Conservation (phyloP, 106 monocot species). For the Platanthera guangdongensis region DNA sequence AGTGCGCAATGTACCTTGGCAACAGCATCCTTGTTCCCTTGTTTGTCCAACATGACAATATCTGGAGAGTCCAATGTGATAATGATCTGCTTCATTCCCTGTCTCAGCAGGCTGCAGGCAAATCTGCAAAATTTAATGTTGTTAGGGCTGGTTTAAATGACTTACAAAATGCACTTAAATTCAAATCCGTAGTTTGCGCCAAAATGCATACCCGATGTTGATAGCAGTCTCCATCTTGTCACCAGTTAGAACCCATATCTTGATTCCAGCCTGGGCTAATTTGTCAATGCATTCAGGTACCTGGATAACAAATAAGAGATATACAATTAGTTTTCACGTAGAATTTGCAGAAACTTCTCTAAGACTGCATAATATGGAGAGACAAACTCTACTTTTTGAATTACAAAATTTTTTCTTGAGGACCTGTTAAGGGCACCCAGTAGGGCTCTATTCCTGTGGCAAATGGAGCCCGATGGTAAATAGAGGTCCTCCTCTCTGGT, state of each 20-base stretch:
- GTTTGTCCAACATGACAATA: slow-evolving; percentile 64
- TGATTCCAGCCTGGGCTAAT: slow-evolving; percentile 92
- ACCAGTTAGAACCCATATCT: slow-evolving; percentile 92
- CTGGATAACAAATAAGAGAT: slow-evolving; percentile 13
- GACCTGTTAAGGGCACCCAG: too few species aligned
- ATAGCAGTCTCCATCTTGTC: slow-evolving; percentile 99
- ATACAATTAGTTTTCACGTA: background rate
- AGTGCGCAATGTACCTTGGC: slow-evolving; percentile 38
- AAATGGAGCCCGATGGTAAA: too few species aligned
- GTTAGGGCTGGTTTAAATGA: background rate
- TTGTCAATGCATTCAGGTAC: slow-evolving; percentile 99
- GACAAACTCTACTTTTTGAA: too few species aligned
- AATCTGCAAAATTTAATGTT: slow-evolving; percentile 34
- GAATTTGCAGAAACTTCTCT: background rate
- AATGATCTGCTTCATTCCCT: slow-evolving; percentile 89
- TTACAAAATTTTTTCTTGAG: too few species aligned
- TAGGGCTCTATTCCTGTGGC: too few species aligned
- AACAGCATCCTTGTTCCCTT: slow-evolving; percentile 56
- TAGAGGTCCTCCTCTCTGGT: too few species aligned
- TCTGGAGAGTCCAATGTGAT: slow-evolving; percentile 68
- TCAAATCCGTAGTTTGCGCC: background rate
- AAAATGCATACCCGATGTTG: slow-evolving; percentile 75
- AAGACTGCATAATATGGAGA: too few species aligned
- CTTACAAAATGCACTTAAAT: background rate
- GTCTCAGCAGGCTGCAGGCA: slow-evolving; percentile 81